Conservation (phyloP, 2,329 filamentous ascomycete genomes). For the Paecilomyces formosus region DNA sequence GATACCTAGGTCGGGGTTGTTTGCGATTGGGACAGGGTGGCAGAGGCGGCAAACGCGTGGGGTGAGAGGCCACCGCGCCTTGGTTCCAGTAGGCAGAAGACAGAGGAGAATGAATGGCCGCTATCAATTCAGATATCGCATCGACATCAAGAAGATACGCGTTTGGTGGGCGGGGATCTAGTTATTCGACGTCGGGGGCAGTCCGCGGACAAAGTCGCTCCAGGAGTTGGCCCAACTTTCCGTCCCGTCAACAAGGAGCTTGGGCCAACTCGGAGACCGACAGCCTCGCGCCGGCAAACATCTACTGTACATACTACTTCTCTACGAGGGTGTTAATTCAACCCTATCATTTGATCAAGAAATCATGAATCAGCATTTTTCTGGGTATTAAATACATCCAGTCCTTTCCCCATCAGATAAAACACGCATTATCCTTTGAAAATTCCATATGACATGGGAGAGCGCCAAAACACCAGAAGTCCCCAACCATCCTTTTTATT, state of each 20-base stretch:
- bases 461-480: no score
- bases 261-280: slow-evolving; percentile 20
- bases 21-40: not conserved
- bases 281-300: not conserved
- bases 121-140: not conserved
- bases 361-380: no score
- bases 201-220: slow-evolving; percentile 4
- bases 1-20: slow-evolving; percentile 7
- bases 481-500: no score
- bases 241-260: slow-evolving; percentile 28
- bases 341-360: no score
- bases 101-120: not conserved
- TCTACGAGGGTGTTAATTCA: no score
- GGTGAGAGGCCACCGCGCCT: not conserved
- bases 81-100: not conserved
- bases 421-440: no score
- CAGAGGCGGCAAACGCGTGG: slow-evolving; percentile 3
- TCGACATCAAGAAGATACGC: not conserved
- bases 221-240: slow-evolving; percentile 11
- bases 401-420: no score
- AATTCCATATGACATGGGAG: no score
- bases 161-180: not conserved
- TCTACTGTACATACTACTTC: not conserved
- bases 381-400: no score
- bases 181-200: slow-evolving; percentile 3